Evolutionary conservation across 2,329 filamentous ascomycete species (phyloP).

Genomic region (Rutstroemia sp.): DNA sequence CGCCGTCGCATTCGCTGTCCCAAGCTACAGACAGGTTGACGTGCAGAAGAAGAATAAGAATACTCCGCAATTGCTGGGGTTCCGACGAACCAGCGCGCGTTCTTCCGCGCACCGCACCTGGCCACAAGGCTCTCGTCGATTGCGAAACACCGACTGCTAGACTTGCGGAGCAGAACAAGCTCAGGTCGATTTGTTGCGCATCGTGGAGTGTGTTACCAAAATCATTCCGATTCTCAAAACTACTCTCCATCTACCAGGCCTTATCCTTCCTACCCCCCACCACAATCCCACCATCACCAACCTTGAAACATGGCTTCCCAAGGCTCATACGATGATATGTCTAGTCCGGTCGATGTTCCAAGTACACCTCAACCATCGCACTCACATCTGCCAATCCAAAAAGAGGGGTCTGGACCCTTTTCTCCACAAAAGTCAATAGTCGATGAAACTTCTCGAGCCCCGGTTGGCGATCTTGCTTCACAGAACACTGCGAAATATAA

Average conservation of each 20-base stretch:
- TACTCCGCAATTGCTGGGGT: too few relatives aligned
- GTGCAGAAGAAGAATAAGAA: too few relatives aligned
- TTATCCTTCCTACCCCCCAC: not conserved
- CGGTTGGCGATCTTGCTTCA: not conserved
- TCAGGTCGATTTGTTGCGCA: too few relatives aligned
- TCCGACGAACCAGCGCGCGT: not conserved
- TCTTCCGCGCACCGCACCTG: not conserved
- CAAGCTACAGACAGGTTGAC: not conserved
- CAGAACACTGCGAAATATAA: not conserved
- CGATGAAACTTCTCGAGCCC: not conserved
- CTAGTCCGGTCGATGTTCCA: slow-evolving; percentile 18
- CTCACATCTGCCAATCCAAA: slow-evolving; percentile 14
- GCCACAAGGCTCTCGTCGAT: not conserved
- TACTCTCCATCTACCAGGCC: not conserved
- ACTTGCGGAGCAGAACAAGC: not conserved
- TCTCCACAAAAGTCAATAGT: slow-evolving; percentile 17
- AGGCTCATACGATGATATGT: slow-evolving; percentile 18
- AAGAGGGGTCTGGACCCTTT: slow-evolving; percentile 9
- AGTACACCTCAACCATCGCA: slow-evolving; percentile 20
- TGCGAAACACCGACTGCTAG: not conserved
- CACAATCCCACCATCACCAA: not conserved
- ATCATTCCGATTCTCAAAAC: not conserved
- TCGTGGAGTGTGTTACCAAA: too few relatives aligned
- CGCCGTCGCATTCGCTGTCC: not conserved
- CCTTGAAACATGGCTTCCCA: slow-evolving; percentile 21